Evolutionary conservation across 139 green algal species (phyloP).

Genomic region (Chlorella sp.): DNA sequence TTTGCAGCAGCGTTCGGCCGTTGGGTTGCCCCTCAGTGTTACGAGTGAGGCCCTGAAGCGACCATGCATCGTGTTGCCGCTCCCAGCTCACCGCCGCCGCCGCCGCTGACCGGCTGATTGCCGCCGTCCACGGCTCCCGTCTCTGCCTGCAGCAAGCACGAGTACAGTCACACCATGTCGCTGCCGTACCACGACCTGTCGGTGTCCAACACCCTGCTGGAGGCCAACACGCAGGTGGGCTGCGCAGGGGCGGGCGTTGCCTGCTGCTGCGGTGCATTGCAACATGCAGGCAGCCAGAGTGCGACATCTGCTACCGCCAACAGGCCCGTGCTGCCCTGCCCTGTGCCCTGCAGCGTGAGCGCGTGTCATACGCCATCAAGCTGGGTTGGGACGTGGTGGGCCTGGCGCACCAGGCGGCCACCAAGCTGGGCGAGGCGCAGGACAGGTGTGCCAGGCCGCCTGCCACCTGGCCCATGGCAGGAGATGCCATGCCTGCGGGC

Average conservation of each 20-base stretch:
- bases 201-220: conserved; percentile 22
- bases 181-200: conserved; percentile 42
- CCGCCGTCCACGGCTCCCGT: background rate
- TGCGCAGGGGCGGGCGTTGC: too few species aligned
- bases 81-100: background rate
- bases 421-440: conserved; percentile 25
- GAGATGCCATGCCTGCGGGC: background rate
- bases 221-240: conserved; percentile 33
- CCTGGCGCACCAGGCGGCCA: conserved; percentile 33
- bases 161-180: background rate
- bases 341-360: conserved; percentile 27
- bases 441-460: conserved; percentile 43
- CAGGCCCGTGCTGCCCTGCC: too few species aligned
- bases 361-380: conserved; percentile 27
- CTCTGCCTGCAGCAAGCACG: background rate
- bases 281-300: too few species aligned
- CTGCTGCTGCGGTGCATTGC: too few species aligned
- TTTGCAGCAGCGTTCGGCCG: too few species aligned
- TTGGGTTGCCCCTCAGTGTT: background rate
- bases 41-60: background rate
- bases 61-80: background rate
- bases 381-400: conserved; percentile 53
- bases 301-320: too few species aligned
- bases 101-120: background rate
- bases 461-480: too few species aligned